These are phyloP conservation scores for Inga oerstediana DNA, from an alignment of 306 rosid genomes.

Conservation along the genomic window DNA sequence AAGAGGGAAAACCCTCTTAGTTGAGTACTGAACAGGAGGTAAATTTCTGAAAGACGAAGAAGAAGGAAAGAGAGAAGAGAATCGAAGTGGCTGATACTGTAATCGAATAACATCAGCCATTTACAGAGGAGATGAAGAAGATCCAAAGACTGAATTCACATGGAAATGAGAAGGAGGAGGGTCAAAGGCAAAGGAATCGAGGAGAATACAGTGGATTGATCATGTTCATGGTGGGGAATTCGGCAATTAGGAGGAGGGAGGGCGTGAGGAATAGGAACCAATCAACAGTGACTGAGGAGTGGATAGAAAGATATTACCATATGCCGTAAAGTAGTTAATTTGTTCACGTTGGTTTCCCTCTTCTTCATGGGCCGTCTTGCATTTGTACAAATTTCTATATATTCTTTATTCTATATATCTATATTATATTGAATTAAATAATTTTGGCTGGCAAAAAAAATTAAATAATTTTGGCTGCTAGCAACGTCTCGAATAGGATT, in stretches of 20 bases:
- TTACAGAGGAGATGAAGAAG: conserved; percentile 13
- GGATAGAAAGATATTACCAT: background rate
- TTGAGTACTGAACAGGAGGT: conserved; percentile 30
- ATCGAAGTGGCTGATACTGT: conserved; percentile 60
- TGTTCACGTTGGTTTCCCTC: background rate
- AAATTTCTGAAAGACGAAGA: conserved; percentile 50
- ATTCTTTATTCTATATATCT: too few relatives aligned
- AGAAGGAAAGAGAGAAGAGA: conserved; percentile 47
- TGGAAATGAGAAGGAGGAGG: background rate
- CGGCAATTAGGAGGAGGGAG: background rate
- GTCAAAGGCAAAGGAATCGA: background rate
- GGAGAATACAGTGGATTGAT: background rate
- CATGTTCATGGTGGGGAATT: background rate
- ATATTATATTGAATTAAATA: too few relatives aligned
- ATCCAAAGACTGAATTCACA: background rate
- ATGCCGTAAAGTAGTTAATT: background rate
- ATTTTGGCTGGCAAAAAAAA: too few relatives aligned
- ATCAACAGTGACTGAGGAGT: background rate
- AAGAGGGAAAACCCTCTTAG: conserved; percentile 35
- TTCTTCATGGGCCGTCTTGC: background rate
- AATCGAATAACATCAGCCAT: conserved; percentile 82
- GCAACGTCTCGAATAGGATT: too few relatives aligned
- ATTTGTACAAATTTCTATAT: too few relatives aligned
- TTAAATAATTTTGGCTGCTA: too few relatives aligned
- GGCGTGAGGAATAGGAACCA: background rate